phyloP scores from a whole-genome alignment of 306 rosid species.

The Quercus ilex region DNA sequence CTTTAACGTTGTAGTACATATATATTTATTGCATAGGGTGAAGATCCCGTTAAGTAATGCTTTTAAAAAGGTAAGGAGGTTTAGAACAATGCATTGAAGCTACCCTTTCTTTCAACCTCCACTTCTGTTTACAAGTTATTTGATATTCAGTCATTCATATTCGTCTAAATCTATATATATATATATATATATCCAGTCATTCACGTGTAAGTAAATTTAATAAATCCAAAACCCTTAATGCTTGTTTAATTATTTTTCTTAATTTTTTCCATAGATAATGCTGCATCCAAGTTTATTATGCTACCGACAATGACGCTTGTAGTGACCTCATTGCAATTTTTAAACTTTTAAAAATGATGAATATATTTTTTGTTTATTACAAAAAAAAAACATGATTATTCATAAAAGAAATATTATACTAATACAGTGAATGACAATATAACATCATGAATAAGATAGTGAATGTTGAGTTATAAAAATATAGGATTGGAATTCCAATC shows the following conservation, averaged over 20 bases:
- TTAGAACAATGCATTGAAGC: conserved; percentile 15
- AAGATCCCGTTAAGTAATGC: conserved; percentile 29
- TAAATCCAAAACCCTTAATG: not conserved
- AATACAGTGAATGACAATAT: too few species aligned
- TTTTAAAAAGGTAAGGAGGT: conserved; percentile 2
- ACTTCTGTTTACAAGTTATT: not conserved
- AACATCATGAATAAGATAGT: too few species aligned
- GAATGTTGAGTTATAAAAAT: too few species aligned
- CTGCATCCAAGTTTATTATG: not conserved
- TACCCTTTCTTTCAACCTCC: not conserved
- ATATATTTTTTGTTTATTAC: too few species aligned
- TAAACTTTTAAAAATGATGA: too few species aligned
- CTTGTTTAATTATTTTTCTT: not conserved
- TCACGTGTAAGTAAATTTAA: conserved; percentile 8
- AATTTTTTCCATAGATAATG: not conserved
- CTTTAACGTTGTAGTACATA: conserved; percentile 11
- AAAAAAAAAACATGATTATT: too few species aligned
- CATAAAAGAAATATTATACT: too few species aligned
- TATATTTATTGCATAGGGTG: conserved; percentile 12
- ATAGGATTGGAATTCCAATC: too few species aligned
- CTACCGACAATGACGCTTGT: not conserved
- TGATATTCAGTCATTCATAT: not conserved
- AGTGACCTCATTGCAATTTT: not conserved
- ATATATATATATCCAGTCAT: not conserved
- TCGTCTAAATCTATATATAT: too few species aligned